Percentiles rank a stretch among this genome's conserved stretches.
These are phyloP conservation scores for Phytopythium oedochilum DNA, from an alignment of 352 stramenopile genomes.

Conservation along the genomic window DNA sequence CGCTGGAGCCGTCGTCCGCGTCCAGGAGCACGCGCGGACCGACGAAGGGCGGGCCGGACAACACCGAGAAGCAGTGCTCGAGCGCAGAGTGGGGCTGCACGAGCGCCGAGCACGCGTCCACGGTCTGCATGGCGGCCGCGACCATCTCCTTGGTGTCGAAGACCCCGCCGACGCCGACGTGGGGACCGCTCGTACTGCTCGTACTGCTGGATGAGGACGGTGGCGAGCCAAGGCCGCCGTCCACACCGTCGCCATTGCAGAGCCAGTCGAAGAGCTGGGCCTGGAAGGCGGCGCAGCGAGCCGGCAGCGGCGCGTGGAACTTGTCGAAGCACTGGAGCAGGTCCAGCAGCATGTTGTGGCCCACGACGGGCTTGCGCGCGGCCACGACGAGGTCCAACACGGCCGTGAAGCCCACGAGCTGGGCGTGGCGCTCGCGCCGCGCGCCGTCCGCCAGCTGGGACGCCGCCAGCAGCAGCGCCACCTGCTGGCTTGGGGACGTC, in stretches of 20 bases:
- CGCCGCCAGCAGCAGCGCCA: conserved; percentile 26
- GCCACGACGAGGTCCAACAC: conserved; percentile 49
- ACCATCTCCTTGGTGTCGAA: conserved; percentile 80
- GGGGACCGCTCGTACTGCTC: background rate
- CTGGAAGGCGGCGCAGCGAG: conserved; percentile 51
- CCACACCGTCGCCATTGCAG: background rate
- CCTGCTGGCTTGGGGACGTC: conserved; percentile 15
- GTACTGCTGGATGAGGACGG: too few relatives aligned
- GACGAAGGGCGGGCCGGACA: conserved; percentile 67
- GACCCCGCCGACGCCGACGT: conserved; percentile 17
- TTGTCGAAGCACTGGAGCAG: conserved; percentile 80
- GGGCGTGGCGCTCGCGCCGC: conserved; percentile 41
- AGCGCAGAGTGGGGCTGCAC: conserved; percentile 49
- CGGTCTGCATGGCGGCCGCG: conserved; percentile 53
- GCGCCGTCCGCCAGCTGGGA: conserved; percentile 23
- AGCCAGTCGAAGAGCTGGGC: conserved; percentile 53
- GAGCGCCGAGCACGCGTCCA: conserved; percentile 53
- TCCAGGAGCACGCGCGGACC: conserved; percentile 31
- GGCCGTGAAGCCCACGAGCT: conserved; percentile 60
- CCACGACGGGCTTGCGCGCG: conserved; percentile 48
- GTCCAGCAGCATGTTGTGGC: conserved; percentile 80
- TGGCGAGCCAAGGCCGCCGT: too few relatives aligned
- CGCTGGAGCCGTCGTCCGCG: conserved; percentile 8
- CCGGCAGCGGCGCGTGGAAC: conserved; percentile 59
- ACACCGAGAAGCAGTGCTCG: conserved; percentile 53